A percentile compares a stretch with the other conserved stretches of the same genome.
Conservation (phyloP, 768 basidiomycete species). For the Podaxis sp. region DNA sequence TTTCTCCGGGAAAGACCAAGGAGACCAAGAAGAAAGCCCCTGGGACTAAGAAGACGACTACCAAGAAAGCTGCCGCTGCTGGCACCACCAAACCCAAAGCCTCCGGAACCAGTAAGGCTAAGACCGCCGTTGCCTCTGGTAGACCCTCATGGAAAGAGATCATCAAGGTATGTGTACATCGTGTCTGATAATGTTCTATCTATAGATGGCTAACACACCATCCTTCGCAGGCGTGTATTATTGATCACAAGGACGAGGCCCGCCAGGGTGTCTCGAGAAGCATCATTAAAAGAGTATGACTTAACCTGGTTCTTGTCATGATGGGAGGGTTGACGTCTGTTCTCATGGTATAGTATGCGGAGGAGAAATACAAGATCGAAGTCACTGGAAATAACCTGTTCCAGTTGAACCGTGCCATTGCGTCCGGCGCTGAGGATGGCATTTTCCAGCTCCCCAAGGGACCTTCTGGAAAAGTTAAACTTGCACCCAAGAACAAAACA, state of each 20-base stretch:
- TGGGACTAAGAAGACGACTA: conserved; percentile 22
- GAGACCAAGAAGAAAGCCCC: conserved; percentile 19
- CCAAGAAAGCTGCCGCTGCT: conserved; percentile 29
- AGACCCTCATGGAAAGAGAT: conserved; percentile 60
- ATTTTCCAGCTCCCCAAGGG: conserved; percentile 40
- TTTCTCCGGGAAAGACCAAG: conserved; percentile 17
- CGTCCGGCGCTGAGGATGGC: conserved; percentile 57
- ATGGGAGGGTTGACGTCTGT: conserved; percentile 18
- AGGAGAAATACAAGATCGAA: conserved; percentile 77
- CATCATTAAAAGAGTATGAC: conserved; percentile 77
- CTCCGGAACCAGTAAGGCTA: conserved; percentile 29
- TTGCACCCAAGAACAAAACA: conserved; percentile 53
- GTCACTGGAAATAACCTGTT: conserved; percentile 65
- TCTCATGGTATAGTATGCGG: conserved; percentile 59
- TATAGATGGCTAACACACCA: conserved; percentile 7
- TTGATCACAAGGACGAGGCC: conserved; percentile 59
- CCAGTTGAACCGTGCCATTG: conserved; percentile 75
- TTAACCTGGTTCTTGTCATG: background rate
- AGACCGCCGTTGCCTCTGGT: conserved; percentile 22
- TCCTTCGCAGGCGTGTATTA: conserved; percentile 66
- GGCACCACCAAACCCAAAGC: conserved; percentile 33
- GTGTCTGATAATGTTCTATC: background rate
- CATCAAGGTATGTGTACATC: conserved; percentile 38
- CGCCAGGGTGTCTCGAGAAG: conserved; percentile 74
- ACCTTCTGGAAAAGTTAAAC: conserved; percentile 63